Evolutionary conservation across 164 flowering plant species (phyloP), one percentile per base, ranked within the genome.

Genomic region (Echeveria elegans): DNA sequence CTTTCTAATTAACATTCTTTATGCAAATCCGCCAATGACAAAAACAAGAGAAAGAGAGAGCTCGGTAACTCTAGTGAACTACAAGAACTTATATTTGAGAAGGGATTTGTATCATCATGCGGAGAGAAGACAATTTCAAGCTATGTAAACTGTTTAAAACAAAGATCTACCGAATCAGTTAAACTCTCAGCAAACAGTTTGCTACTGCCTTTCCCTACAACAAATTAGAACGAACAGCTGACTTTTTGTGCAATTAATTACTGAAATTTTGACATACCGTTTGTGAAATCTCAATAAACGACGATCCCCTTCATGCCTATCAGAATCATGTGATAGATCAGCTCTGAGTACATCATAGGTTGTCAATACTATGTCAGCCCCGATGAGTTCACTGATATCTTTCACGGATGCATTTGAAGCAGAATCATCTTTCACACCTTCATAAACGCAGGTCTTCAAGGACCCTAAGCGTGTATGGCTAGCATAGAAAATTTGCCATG

Each of bases 341-440:
- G 88, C 97, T 75, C 80, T 89, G 65, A 94, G 84, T n/a, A 89
- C 86, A 77, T 94, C 99, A 77, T 94, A 94, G 30, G 97, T 86
- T 71, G 99, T 94, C 69, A 94, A 73, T 28, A 94, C 96, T 69
- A 94, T 83, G 71, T 94, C 97, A 75, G 93, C 86, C 76, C 64
- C 70, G 60, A 84, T 74, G 68, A 94, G 88, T 71, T 91, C 84
- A 32, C 69, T 71, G 38, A 94, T 72, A 70, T 82, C 87, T 70
- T 72, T 68, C 6, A 59, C 59, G 67, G 85, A 74, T 70, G 72
- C 69, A 70, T 71, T 64, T 63, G 87, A 82, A 70, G 83, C 75
- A 61, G 87, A 82, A 58, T 81, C 72, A 47, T 76, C 82, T 69
- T 77, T 80, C 52, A 87, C 95, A 48, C 99, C 99, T 80, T 86